Percentiles rank a stretch among this genome's conserved stretches.
Conservation (phyloP, 2,329 filamentous ascomycete species). For the Hymenoscyphus occultus region DNA sequence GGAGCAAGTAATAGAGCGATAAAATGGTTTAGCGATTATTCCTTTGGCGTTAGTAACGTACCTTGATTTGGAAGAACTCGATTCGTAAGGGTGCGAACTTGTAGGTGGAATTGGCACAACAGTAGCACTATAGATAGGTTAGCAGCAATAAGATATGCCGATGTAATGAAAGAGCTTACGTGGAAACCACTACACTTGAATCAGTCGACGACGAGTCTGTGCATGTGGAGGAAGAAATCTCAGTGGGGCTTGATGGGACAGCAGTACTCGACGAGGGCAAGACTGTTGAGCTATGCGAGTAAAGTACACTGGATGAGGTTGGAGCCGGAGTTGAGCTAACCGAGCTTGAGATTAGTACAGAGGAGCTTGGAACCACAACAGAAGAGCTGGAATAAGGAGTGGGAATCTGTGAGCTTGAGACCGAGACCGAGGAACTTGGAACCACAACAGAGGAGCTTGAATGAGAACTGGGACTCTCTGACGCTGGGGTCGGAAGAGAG, state of each 20-base stretch:
- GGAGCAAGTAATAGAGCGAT: neutral
- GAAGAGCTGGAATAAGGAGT: neutral
- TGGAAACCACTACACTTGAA: neutral
- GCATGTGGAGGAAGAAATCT: neutral
- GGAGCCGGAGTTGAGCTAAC: neutral
- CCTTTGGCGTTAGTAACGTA: neutral
- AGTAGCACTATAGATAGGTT: neutral
- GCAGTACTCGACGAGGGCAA: neutral
- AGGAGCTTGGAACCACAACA: neutral
- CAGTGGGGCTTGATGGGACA: neutral
- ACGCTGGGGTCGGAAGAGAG: neutral
- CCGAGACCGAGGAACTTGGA: neutral
- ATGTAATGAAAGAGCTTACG: neutral
- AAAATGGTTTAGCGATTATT: neutral
- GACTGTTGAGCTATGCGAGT: neutral
- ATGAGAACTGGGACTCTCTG: neutral
- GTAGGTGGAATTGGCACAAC: constrained; percentile 1
- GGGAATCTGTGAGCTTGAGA: neutral
- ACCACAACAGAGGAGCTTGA: neutral
- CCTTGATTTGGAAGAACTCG: neutral
- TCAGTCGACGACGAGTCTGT: neutral
- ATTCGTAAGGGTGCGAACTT: neutral
- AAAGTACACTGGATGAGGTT: neutral
- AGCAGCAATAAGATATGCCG: neutral
- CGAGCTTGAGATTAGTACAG: neutral